phyloP scores from a whole-genome alignment of 1,284 basidiomycete genomes.

The Mycena citricolor region DNA sequence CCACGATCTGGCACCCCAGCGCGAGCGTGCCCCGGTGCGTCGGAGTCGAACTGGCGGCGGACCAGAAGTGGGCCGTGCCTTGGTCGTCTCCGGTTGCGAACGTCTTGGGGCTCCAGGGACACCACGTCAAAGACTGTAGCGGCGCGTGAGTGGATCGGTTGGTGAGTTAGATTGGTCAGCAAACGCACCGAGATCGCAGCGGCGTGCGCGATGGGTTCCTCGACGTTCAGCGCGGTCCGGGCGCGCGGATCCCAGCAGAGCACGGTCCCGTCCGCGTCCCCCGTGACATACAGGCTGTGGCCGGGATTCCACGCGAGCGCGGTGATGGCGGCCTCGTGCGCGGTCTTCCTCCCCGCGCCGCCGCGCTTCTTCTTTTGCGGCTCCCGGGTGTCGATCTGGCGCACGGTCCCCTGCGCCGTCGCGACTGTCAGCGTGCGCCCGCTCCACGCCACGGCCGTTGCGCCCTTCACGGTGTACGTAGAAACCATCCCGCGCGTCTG shows the following conservation, averaged over 20 bases:
- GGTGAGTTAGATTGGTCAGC: slow-evolving; percentile 13
- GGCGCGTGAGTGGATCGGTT: slow-evolving; percentile 15
- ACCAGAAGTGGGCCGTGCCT: slow-evolving; percentile 83
- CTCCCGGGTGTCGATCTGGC: slow-evolving; percentile 52
- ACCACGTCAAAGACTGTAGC: slow-evolving; percentile 83
- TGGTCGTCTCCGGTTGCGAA: slow-evolving; percentile 85
- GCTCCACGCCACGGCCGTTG: slow-evolving; percentile 49
- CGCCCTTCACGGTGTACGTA: slow-evolving; percentile 45
- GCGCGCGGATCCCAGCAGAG: slow-evolving; percentile 53
- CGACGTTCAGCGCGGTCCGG: slow-evolving; percentile 50
- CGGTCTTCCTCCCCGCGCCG: slow-evolving; percentile 46
- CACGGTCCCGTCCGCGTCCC: slow-evolving; percentile 50
- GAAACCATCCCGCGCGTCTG: slow-evolving; percentile 43
- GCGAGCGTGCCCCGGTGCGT: slow-evolving; percentile 46
- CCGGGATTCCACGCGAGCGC: slow-evolving; percentile 50
- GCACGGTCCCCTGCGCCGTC: slow-evolving; percentile 47
- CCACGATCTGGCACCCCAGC: slow-evolving; percentile 72
- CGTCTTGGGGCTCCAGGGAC: slow-evolving; percentile 84
- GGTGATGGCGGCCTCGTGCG: slow-evolving; percentile 50
- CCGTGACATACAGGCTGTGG: slow-evolving; percentile 50
- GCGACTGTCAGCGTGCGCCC: slow-evolving; percentile 48
- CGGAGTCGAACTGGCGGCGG: slow-evolving; percentile 50
- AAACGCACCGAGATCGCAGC: slow-evolving; percentile 55
- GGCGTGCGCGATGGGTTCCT: slow-evolving; percentile 56
- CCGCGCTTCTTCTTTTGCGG: slow-evolving; percentile 49